Evolutionary conservation across 257 asterid genomes (phyloP).

Genomic region (Anisodus acutangulus): DNA sequence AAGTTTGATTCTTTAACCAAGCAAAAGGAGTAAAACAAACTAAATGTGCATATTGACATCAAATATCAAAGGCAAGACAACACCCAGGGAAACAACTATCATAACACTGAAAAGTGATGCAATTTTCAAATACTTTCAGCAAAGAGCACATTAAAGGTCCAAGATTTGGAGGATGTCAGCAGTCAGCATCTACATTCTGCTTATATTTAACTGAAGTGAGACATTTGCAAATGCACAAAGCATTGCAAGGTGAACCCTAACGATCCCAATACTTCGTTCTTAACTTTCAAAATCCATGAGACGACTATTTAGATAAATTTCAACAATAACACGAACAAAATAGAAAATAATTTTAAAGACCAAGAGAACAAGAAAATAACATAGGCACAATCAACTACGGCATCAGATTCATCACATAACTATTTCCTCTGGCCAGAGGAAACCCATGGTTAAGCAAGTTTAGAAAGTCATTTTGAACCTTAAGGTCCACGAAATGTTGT

Average conservation of each 20-base stretch:
- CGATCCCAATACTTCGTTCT: background rate
- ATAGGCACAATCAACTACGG: background rate
- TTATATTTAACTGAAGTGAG: background rate
- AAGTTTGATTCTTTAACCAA: background rate
- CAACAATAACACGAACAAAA: background rate
- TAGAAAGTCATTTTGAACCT: constrained; percentile 13
- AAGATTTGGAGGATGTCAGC: too few species aligned
- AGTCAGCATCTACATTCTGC: background rate
- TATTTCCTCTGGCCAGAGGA: background rate
- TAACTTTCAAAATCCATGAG: background rate
- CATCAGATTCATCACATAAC: constrained; percentile 1
- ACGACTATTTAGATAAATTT: background rate
- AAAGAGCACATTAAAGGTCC: too few species aligned
- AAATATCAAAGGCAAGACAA: background rate
- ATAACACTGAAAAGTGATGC: background rate
- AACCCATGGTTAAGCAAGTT: background rate
- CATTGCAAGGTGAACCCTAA: background rate
- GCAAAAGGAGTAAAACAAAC: background rate
- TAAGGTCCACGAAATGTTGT: background rate
- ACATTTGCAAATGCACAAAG: background rate
- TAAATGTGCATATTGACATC: background rate
- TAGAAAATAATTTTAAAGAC: constrained; percentile 13
- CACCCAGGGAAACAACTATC: background rate
- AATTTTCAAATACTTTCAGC: background rate
- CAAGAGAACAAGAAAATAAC: background rate